A percentile compares a stretch with the other conserved stretches of the same genome.
phyloP scores from a whole-genome alignment of 805 yeast genomes.

The Trichomonascus vanleenenianus region DNA sequence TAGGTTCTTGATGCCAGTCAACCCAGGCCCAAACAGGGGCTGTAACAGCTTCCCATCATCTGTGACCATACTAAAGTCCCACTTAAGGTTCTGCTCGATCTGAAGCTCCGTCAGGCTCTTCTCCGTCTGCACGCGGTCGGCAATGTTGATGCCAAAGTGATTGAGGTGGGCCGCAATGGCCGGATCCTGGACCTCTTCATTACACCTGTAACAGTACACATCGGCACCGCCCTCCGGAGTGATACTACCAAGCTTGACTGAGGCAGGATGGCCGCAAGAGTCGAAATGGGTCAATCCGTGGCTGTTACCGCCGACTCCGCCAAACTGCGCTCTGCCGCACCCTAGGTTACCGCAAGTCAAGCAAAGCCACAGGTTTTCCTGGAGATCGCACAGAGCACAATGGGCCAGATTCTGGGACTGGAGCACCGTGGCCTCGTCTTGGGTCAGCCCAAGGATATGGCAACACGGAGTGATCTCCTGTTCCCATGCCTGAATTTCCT shows the following conservation, averaged over 20 bases:
- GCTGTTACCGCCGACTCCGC: constrained; percentile 88
- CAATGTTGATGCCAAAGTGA: constrained; percentile 60
- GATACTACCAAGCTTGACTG: constrained; percentile 85
- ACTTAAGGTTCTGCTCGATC: constrained; percentile 83
- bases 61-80: constrained; percentile 83
- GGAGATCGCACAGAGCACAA: constrained; percentile 39
- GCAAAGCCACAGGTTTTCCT: constrained; percentile 87
- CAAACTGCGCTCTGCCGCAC: constrained; percentile 92
- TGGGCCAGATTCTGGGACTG: constrained; percentile 17
- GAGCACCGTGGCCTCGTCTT: constrained; percentile 20
- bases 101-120: constrained; percentile 83
- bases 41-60: constrained; percentile 55
- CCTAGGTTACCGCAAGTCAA: constrained; percentile 84
- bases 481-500: constrained; percentile 88
- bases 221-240: constrained; percentile 69
- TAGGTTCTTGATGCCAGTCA: constrained; percentile 80
- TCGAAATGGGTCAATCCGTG: constrained; percentile 78
- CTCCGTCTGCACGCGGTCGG: constrained; percentile 60
- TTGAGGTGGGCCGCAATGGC: constrained; percentile 40
- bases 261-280: constrained; percentile 59
- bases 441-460: constrained; percentile 57
- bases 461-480: constrained; percentile 74
- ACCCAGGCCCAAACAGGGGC: constrained; percentile 65
- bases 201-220: constrained; percentile 79
- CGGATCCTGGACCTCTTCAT: constrained; percentile 81